Evolutionary conservation across 257 asterid genomes (phyloP).

Genomic region (Solanum chmielewskii): DNA sequence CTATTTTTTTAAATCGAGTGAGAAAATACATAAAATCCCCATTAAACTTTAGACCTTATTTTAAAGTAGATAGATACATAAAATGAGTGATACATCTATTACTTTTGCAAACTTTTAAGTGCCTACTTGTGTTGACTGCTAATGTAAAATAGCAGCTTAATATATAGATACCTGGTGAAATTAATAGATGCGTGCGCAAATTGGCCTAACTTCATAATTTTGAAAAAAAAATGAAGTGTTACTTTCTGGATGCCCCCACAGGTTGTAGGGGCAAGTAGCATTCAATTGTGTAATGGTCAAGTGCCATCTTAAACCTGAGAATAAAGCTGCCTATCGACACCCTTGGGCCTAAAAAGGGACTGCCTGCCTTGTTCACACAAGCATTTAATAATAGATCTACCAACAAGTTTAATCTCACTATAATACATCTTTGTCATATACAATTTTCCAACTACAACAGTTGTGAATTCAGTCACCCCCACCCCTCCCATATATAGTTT

Average conservation of each 20-base stretch:
- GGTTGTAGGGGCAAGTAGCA: not conserved
- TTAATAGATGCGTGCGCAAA: not conserved
- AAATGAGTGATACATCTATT: no score
- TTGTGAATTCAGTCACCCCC: not conserved
- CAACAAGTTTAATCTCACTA: not conserved
- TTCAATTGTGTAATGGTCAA: not conserved
- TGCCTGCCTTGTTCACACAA: not conserved
- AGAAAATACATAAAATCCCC: no score
- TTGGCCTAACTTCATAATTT: not conserved
- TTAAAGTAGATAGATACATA: no score
- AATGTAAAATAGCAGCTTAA: not conserved
- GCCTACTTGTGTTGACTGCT: no score
- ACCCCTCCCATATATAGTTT: not conserved
- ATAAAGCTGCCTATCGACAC: not conserved
- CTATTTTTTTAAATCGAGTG: no score
- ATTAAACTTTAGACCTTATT: no score
- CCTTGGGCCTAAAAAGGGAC: not conserved
- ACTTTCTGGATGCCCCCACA: not conserved
- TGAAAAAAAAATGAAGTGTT: not conserved
- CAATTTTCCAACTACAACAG: not conserved
- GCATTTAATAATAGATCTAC: not conserved
- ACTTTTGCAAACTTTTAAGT: no score
- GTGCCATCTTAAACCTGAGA: not conserved
- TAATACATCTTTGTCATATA: not conserved
- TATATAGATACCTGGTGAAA: not conserved